A percentile compares a stretch with the other conserved stretches of the same genome.
These are phyloP conservation scores for Tetrapyrgos nigripes DNA, from an alignment of 1,284 basidiomycete genomes.

Conservation along the genomic window DNA sequence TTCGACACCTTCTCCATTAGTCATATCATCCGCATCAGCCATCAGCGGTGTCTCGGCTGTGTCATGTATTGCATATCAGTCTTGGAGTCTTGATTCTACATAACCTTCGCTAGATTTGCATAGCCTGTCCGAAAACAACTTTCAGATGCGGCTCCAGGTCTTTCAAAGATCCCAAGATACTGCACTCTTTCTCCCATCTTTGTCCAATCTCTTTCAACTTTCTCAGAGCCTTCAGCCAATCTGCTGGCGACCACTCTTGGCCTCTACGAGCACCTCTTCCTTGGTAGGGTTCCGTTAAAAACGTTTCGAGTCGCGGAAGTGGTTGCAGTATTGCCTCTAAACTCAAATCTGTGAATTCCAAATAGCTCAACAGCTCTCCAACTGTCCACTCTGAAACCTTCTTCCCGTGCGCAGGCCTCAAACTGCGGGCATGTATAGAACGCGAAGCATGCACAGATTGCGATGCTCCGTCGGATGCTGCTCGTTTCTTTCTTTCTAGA, in stretches of 20 bases:
- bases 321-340: conserved; percentile 31
- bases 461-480: conserved; percentile 32
- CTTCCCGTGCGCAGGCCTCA: conserved; percentile 44
- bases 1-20: too few species aligned
- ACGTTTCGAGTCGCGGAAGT: conserved; percentile 54
- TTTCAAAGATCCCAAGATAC: conserved; percentile 52
- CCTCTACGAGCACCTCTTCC: conserved; percentile 60
- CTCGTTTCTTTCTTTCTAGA: conserved; percentile 54
- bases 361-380: conserved; percentile 60
- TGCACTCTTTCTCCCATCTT: conserved; percentile 54
- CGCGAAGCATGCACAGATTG: conserved; percentile 61
- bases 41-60: not conserved
- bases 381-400: conserved; percentile 57
- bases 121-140: conserved; percentile 51
- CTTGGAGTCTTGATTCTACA: too few species aligned
- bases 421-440: conserved; percentile 56
- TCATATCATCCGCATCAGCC: not conserved
- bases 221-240: conserved; percentile 62
- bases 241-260: conserved; percentile 71
- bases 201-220: conserved; percentile 55
- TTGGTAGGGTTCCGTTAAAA: conserved; percentile 55
- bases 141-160: conserved; percentile 55
- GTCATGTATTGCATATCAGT: not conserved
- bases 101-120: conserved; percentile 37
- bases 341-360: conserved; percentile 41